Percentiles rank a stretch among this genome's conserved stretches.
These are phyloP conservation scores for Pulveroboletus frians DNA, from an alignment of 768 basidiomycete species.

Conservation along the genomic window DNA sequence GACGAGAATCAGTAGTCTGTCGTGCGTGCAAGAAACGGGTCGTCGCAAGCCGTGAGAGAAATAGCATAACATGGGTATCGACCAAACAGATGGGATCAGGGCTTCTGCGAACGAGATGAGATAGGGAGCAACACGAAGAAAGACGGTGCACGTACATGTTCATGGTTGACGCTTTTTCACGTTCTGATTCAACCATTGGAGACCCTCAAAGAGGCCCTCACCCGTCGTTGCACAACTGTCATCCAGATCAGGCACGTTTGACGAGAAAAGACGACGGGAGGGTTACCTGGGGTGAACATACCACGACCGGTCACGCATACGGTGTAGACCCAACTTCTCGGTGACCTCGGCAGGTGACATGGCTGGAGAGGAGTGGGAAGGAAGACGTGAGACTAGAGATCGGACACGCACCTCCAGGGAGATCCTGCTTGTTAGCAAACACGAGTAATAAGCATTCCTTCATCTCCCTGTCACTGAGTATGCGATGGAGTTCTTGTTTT, in stretches of 20 bases:
- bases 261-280: background rate
- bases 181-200: slow-evolving; percentile 96
- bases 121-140: slow-evolving; percentile 18
- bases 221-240: slow-evolving; percentile 91
- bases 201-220: slow-evolving; percentile 94
- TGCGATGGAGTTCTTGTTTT: slow-evolving; percentile 90
- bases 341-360: slow-evolving; percentile 99
- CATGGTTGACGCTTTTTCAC: slow-evolving; percentile 88
- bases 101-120: slow-evolving; percentile 22
- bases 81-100: slow-evolving; percentile 12
- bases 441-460: slow-evolving; percentile 94
- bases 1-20: slow-evolving; percentile 33
- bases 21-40: slow-evolving; percentile 30
- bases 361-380: slow-evolving; percentile 37
- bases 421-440: slow-evolving; percentile 99
- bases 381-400: background rate
- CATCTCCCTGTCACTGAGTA: slow-evolving; percentile 96
- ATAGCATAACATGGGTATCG: slow-evolving; percentile 34
- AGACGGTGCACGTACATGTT: slow-evolving; percentile 23
- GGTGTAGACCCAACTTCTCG: slow-evolving; percentile 90
- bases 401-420: slow-evolving; percentile 76
- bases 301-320: slow-evolving; percentile 97
- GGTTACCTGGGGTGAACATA: slow-evolving; percentile 95
- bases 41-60: slow-evolving; percentile 33
- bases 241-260: slow-evolving; percentile 1